Evolutionary conservation across 305 asterid species (phyloP), one percentile per base, ranked within the genome.

Genomic region (Nicotiana rustica): DNA sequence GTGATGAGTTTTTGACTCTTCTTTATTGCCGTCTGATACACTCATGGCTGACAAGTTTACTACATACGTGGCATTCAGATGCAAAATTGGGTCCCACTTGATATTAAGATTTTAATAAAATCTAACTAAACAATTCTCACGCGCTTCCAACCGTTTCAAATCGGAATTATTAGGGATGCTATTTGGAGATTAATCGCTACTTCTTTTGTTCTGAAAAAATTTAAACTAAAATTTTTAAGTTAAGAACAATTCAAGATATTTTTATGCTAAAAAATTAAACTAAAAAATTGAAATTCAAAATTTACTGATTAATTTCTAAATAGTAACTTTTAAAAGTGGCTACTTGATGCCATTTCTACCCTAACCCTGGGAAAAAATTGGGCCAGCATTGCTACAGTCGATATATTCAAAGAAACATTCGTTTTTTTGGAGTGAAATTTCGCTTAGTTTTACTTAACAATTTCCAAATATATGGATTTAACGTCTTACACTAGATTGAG

Each of bases 1-100:
- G 80, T 75, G 65, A 75, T 25, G 47, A 29, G 18, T 59, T 75
- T 75, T 75, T 52, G 80, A 75, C 65, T 52, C 44, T 47, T 75
- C 80, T 15, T 25, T 52, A 75, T 75, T 75, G 80, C 80, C 80
- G 80, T 75, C 65, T 1, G 47, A 75, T 75, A 14, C 65, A 75
- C 65, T 52, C 65, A 41, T 4, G 1, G 41, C 41, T 65, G 70
- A 65, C 70, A 33, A 18, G 29, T 65, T 41, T 15, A 75, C 0
- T 14, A 75, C 80, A 13, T 75, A 52, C 80, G 80, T 75, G 65
- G 41, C 80, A 1, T 29, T 29, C 29, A 75, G 1, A 1, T 21
- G 4, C 13, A 47, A 21, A 4, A 14, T 4, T 29, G 7, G 65
- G 65, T 7, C 80, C 80, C 80, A 75, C 65, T 52, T 52, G 9